phyloP scores from a whole-genome alignment of 148 eudicot species.

The Chenopodium suecicum region DNA sequence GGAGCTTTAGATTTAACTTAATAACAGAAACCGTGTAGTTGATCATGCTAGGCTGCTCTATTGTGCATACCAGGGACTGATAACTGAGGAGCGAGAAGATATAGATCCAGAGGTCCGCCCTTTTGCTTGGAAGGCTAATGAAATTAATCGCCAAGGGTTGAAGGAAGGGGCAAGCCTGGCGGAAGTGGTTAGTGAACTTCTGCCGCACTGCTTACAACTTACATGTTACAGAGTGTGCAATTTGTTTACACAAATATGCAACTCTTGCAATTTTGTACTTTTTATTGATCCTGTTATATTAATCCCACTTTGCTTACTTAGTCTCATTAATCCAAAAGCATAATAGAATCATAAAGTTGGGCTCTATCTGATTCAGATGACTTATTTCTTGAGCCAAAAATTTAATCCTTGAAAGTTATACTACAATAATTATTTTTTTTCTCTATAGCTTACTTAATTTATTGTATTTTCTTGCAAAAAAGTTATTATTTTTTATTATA shows the following conservation, averaged over 20 bases:
- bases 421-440: neutral
- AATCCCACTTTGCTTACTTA: neutral
- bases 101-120: slow-evolving; percentile 83
- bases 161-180: slow-evolving; percentile 85
- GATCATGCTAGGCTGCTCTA: slow-evolving; percentile 13
- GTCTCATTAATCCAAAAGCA: neutral
- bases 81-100: slow-evolving; percentile 81
- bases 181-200: slow-evolving; percentile 72
- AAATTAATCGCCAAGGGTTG: slow-evolving; percentile 79
- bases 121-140: slow-evolving; percentile 83
- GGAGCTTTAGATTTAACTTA: slow-evolving; percentile 10
- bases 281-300: neutral
- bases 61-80: slow-evolving; percentile 54
- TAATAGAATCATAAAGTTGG: neutral
- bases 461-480: neutral
- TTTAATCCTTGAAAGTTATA: neutral
- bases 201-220: neutral
- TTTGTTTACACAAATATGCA: neutral
- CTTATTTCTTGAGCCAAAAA: neutral
- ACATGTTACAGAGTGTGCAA: neutral
- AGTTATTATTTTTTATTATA: neutral
- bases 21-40: neutral
- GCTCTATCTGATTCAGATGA: neutral
- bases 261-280: neutral
- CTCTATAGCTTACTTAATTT: neutral